A percentile compares a stretch with the other conserved stretches of the same genome.
Conservation (phyloP, 192 early-diverging fungal genomes). For the Linnemannia zychae region DNA sequence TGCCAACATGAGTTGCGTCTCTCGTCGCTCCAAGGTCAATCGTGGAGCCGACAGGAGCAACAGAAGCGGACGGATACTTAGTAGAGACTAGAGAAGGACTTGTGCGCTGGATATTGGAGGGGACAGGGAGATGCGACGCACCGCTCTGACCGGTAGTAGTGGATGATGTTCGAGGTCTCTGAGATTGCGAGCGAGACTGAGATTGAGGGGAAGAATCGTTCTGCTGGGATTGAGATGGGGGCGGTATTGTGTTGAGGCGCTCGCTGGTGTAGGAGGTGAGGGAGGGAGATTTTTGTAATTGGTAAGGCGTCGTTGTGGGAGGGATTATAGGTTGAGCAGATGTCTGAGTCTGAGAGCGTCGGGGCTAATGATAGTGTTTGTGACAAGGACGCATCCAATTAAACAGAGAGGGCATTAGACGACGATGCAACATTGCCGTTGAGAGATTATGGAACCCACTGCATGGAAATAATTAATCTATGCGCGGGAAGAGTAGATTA, state of each 20-base stretch:
- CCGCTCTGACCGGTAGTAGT: neutral
- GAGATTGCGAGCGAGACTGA: neutral
- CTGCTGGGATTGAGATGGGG: neutral
- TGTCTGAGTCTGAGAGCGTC: neutral
- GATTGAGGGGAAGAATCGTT: neutral
- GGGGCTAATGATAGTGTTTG: neutral
- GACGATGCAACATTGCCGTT: neutral
- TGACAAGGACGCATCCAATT: neutral
- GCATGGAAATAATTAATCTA: neutral
- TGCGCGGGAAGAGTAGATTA: slow-evolving; percentile 5
- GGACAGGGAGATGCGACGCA: neutral
- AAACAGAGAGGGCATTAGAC: neutral
- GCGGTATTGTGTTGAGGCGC: neutral
- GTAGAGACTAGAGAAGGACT: slow-evolving; percentile 13
- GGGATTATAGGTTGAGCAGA: slow-evolving; percentile 17
- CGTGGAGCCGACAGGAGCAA: slow-evolving; percentile 5
- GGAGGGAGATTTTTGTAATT: slow-evolving; percentile 5
- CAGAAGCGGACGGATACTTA: slow-evolving; percentile 15
- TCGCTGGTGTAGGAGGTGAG: neutral
- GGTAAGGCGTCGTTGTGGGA: slow-evolving; percentile 42
- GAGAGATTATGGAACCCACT: neutral
- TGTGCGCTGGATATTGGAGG: slow-evolving; percentile 18
- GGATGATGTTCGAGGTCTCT: neutral
- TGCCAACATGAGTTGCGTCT: neutral
- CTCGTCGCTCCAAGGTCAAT: neutral